A percentile compares a stretch with the other conserved stretches of the same genome.
These are phyloP conservation scores for Protomyces inundatus DNA, from an alignment of 1,139 yeast genomes.

Conservation along the genomic window DNA sequence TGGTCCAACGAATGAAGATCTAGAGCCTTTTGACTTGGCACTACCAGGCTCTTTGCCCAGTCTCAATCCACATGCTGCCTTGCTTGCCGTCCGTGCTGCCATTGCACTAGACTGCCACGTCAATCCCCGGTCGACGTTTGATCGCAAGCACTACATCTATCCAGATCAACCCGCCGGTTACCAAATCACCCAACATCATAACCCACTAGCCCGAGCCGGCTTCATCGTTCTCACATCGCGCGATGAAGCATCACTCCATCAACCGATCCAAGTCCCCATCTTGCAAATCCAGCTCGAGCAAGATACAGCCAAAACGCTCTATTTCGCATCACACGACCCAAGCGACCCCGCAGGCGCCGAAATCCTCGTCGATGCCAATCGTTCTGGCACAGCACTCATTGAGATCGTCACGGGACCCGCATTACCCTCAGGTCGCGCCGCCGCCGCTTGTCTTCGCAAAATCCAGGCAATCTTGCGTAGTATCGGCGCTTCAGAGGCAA, in stretches of 20 bases:
- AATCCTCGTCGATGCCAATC: conserved; percentile 62
- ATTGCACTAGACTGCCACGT: conserved; percentile 62
- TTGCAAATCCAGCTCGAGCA: conserved; percentile 40
- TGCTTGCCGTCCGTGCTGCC: conserved; percentile 68
- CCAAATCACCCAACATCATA: conserved; percentile 85
- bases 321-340: conserved; percentile 41
- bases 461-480: conserved; percentile 67
- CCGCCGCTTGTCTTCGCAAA: conserved; percentile 72
- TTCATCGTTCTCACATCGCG: conserved; percentile 46
- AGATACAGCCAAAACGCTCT: conserved; percentile 82
- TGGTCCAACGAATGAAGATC: conserved; percentile 59
- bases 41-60: conserved; percentile 91
- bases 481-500: conserved; percentile 76
- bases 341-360: conserved; percentile 29
- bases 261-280: conserved; percentile 35
- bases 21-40: conserved; percentile 77
- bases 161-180: conserved; percentile 96
- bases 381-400: conserved; percentile 79
- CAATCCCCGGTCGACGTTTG: conserved; percentile 60
- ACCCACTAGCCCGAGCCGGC: conserved; percentile 74
- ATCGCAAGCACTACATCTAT: conserved; percentile 90
- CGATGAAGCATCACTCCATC: conserved; percentile 49
- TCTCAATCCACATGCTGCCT: conserved; percentile 69
- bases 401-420: conserved; percentile 93
- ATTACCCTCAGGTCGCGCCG: conserved; percentile 60